A percentile compares a stretch with the other conserved stretches of the same genome.
Evolutionary conservation across 2,329 filamentous ascomycete species (phyloP).

Genomic region (Botryosphaeria agaves): DNA sequence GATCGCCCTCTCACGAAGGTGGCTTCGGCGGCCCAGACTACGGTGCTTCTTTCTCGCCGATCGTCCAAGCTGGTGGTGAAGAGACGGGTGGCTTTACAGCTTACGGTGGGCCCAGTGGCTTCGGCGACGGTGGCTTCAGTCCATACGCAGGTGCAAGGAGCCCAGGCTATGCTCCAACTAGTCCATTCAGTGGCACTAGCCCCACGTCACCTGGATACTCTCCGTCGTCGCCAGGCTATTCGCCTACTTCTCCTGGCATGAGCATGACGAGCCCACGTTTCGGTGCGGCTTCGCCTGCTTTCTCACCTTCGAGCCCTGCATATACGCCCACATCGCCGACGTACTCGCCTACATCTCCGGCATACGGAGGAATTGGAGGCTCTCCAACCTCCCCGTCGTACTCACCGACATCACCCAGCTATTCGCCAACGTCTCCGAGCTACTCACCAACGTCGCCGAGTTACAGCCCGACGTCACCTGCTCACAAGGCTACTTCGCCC

Average conservation of each 20-base stretch:
- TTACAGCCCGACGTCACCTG: constrained; percentile 37
- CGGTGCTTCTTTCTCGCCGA: constrained; percentile 53
- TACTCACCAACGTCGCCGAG: constrained; percentile 30
- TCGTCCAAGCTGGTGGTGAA: constrained; percentile 46
- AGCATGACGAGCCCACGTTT: constrained; percentile 38
- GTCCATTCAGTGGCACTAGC: constrained; percentile 47
- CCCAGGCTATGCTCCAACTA: constrained; percentile 50
- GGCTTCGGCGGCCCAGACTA: constrained; percentile 46
- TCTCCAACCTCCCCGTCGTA: constrained; percentile 47
- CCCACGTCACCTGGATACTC: constrained; percentile 39
- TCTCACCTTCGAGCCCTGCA: constrained; percentile 35
- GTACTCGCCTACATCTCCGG: constrained; percentile 57
- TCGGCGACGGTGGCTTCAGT: constrained; percentile 43
- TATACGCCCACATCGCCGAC: constrained; percentile 23
- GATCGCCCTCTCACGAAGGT: constrained; percentile 44
- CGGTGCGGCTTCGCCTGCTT: constrained; percentile 31
- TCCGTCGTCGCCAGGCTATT: constrained; percentile 48
- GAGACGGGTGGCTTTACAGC: constrained; percentile 40
- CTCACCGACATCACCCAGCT: constrained; percentile 42
- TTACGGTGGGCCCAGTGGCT: constrained; percentile 50
- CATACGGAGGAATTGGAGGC: constrained; percentile 31
- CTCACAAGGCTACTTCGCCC: constrained; percentile 42
- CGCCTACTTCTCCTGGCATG: constrained; percentile 29
- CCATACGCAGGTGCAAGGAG: constrained; percentile 48
- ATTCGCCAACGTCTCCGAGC: constrained; percentile 29